Evolutionary conservation across 352 stramenopile species (phyloP), one percentile per base, ranked within the genome.

Genomic region (Pythium brassicae): DNA sequence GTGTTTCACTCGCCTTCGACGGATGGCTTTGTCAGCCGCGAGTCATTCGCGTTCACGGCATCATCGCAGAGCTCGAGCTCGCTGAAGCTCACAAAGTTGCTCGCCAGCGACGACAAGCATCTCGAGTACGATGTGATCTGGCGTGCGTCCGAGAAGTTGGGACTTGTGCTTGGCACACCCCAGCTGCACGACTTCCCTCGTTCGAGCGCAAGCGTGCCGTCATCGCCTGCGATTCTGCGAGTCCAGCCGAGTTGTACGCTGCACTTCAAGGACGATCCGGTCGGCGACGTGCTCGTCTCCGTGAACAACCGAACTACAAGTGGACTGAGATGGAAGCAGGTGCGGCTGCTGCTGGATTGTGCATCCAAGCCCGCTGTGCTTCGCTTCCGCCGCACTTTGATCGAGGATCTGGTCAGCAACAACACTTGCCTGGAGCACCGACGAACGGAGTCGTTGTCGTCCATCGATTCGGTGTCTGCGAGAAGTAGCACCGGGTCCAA

Each of bases 281-380:
- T 77, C 20, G 74, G 71, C 0, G 69, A 83, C 45, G 42, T 64
- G 7, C 66, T 83, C 5, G 43, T 79, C 2, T 63, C 66, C 0
- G 59, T 83, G 39, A 81, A 83, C 34, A 66, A 68, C 35, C 58
- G 57, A 48, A 34, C 20, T 23, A 75, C 66, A 8, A 63, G 32
- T 1, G 66, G 64, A 25, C 52, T 81, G 35, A 55, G 23, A 40
- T 55, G 55, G 32, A 20, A 17, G 5, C 62, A 68, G 4, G 63
- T 83, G 50, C 66, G 66, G 10, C 64, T 61, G 19, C 53, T 81
- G 34, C 60, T 79, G 2, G 46, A 59, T 2, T 63, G 64, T 26
- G 62, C 69, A n/a, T 47, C 64, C 8, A 81, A 64, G 20, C 74
- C 74, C 11, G 62, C 66, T 35, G 23, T 76, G 22, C 58, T 83